phyloP scores from a whole-genome alignment of 768 basidiomycete species.

The Tylopilus intermedius region DNA sequence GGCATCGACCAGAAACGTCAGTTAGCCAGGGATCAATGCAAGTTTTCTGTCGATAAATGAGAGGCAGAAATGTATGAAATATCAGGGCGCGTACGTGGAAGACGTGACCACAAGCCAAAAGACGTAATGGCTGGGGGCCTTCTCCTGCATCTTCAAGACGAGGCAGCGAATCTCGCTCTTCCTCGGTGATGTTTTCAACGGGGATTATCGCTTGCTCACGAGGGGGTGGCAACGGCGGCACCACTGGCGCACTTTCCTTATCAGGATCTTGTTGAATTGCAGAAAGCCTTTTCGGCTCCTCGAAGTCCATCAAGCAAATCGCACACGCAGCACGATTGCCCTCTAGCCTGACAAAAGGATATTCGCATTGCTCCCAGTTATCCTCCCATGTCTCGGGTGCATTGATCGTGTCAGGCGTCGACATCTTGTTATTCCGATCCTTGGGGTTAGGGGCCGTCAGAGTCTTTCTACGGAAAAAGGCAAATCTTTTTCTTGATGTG shows the following conservation, averaged over 20 bases:
- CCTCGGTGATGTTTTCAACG: slow-evolving; percentile 37
- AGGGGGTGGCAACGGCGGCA: slow-evolving; percentile 8
- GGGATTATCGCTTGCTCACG: slow-evolving; percentile 26
- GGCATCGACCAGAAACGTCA: slow-evolving; percentile 82
- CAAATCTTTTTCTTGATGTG: slow-evolving; percentile 43
- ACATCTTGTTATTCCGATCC: slow-evolving; percentile 13
- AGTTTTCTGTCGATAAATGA: slow-evolving; percentile 51
- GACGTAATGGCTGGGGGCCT: slow-evolving; percentile 69
- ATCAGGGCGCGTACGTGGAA: slow-evolving; percentile 66
- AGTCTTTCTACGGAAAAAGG: slow-evolving; percentile 40
- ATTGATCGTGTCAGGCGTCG: slow-evolving; percentile 11
- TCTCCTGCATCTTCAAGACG: slow-evolving; percentile 69
- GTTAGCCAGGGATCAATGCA: slow-evolving; percentile 88
- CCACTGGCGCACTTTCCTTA: slow-evolving; percentile 8
- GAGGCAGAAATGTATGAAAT: not conserved
- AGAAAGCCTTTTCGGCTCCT: slow-evolving; percentile 52
- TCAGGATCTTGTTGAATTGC: slow-evolving; percentile 28
- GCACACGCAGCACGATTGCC: slow-evolving; percentile 81
- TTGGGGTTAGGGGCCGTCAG: slow-evolving; percentile 17
- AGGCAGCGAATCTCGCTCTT: slow-evolving; percentile 38
- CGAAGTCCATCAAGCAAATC: slow-evolving; percentile 82
- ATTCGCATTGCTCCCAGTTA: slow-evolving; percentile 69
- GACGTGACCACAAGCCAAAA: slow-evolving; percentile 78
- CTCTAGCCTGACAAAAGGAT: slow-evolving; percentile 78
- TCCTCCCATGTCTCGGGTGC: slow-evolving; percentile 64